phyloP scores from a whole-genome alignment of 495 filamentous ascomycete genomes.

The Penicillium steckii region DNA sequence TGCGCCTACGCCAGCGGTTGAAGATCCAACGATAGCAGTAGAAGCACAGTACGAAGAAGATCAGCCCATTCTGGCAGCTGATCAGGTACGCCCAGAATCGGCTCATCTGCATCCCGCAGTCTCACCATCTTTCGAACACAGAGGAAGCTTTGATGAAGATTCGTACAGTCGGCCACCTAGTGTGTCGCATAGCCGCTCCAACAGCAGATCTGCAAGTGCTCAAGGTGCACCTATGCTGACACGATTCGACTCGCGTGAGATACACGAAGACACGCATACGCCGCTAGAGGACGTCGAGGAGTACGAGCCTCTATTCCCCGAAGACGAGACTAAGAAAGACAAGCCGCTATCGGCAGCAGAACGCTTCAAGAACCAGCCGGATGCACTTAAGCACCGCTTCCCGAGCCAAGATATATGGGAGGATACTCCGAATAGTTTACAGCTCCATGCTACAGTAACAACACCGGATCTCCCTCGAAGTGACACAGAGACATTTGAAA shows the following conservation, averaged over 20 bases:
- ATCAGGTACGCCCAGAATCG: slow-evolving; percentile 81
- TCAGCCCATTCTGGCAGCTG: slow-evolving; percentile 85
- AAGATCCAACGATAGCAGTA: slow-evolving; percentile 9
- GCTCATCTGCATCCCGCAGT: slow-evolving; percentile 71
- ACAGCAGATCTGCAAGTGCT: slow-evolving; percentile 69
- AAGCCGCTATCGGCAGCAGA: slow-evolving; percentile 56
- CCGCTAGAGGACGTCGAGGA: slow-evolving; percentile 89
- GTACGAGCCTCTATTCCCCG: slow-evolving; percentile 92
- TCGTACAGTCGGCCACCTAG: slow-evolving; percentile 52
- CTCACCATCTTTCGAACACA: slow-evolving; percentile 61
- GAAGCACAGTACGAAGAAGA: slow-evolving; percentile 38
- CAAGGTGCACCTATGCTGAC: slow-evolving; percentile 48
- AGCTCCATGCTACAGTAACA: slow-evolving; percentile 80
- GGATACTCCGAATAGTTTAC: slow-evolving; percentile 84
- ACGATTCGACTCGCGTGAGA: slow-evolving; percentile 51
- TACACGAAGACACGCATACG: slow-evolving; percentile 55
- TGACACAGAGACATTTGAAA: slow-evolving; percentile 45
- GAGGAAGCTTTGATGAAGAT: slow-evolving; percentile 58
- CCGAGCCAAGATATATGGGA: slow-evolving; percentile 97
- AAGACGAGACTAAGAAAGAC: slow-evolving; percentile 66
- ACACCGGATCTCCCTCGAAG: slow-evolving; percentile 61
- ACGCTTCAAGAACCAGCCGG: slow-evolving; percentile 60
- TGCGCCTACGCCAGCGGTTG: slow-evolving; percentile 31
- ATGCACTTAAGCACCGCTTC: slow-evolving; percentile 70
- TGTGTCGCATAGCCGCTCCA: slow-evolving; percentile 62